Conservation (phyloP, 2,329 filamentous ascomycete species). For the Dothistroma pini region DNA sequence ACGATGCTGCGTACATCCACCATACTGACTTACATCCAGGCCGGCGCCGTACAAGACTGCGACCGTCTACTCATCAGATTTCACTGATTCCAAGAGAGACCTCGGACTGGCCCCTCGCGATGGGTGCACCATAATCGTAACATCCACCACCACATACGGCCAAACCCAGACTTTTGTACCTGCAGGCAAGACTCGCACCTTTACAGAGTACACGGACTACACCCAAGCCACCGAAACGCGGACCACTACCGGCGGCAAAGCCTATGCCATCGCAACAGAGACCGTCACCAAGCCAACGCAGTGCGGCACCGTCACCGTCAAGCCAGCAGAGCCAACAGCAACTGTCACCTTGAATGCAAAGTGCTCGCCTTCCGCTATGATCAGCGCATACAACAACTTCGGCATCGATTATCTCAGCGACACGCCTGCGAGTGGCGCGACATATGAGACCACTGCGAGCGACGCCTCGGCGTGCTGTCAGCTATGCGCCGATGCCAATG, state of each 20-base stretch:
- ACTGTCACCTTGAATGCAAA: constrained; percentile 31
- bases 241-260: constrained; percentile 30
- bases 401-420: constrained; percentile 29
- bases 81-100: constrained; percentile 16
- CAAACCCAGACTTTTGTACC: constrained; percentile 28
- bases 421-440: constrained; percentile 26
- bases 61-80: constrained; percentile 24
- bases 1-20: not conserved
- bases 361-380: constrained; percentile 32
- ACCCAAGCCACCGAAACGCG: constrained; percentile 30
- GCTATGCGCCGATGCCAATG: constrained; percentile 29
- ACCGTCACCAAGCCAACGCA: constrained; percentile 20
- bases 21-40: constrained; percentile 9
- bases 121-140: constrained; percentile 29
- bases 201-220: constrained; percentile 30
- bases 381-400: constrained; percentile 26
- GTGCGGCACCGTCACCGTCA: constrained; percentile 26
- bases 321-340: constrained; percentile 17
- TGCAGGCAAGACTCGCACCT: constrained; percentile 28
- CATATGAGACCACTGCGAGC: constrained; percentile 27
- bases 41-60: constrained; percentile 17
- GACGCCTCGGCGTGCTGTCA: constrained; percentile 33
- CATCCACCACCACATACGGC: constrained; percentile 30
- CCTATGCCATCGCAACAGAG: constrained; percentile 30
- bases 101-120: constrained; percentile 23